phyloP scores from a whole-genome alignment of 2,329 filamentous ascomycete genomes.

The Colletotrichum destructivum region DNA sequence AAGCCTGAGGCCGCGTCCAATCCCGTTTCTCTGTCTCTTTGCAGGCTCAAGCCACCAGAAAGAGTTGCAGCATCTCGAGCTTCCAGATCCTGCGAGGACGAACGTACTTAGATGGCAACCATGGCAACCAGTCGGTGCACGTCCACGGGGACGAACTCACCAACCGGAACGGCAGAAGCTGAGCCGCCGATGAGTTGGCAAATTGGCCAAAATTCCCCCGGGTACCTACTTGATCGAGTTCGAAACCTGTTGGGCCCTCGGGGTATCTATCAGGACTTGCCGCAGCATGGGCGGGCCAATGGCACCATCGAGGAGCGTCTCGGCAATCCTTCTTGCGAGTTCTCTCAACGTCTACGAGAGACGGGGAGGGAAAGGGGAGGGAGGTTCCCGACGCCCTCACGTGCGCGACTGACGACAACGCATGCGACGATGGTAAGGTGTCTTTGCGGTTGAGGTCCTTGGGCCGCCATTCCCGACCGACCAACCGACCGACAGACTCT shows the following conservation, averaged over 20 bases:
- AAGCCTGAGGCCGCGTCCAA: constrained; percentile 17
- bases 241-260: constrained; percentile 21
- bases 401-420: constrained; percentile 35
- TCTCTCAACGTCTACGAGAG: constrained; percentile 17
- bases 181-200: constrained; percentile 42
- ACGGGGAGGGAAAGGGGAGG: not conserved
- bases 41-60: not conserved
- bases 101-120: constrained; percentile 10
- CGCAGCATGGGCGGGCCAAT: constrained; percentile 20
- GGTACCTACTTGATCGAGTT: constrained; percentile 21
- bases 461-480: constrained; percentile 37
- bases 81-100: constrained; percentile 30
- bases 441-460: constrained; percentile 15
- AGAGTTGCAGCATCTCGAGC: constrained; percentile 15
- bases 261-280: constrained; percentile 19
- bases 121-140: constrained; percentile 10
- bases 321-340: constrained; percentile 38
- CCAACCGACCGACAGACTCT: not conserved
- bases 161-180: constrained; percentile 36
- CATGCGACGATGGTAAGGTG: constrained; percentile 33
- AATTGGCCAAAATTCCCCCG: constrained; percentile 7
- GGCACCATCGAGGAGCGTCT: not conserved
- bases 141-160: constrained; percentile 14
- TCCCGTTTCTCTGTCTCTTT: constrained; percentile 5
- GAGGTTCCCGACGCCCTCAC: constrained; percentile 28